Evolutionary conservation across 768 basidiomycete species (phyloP).

Genomic region (Pleurotus ostreatus): DNA sequence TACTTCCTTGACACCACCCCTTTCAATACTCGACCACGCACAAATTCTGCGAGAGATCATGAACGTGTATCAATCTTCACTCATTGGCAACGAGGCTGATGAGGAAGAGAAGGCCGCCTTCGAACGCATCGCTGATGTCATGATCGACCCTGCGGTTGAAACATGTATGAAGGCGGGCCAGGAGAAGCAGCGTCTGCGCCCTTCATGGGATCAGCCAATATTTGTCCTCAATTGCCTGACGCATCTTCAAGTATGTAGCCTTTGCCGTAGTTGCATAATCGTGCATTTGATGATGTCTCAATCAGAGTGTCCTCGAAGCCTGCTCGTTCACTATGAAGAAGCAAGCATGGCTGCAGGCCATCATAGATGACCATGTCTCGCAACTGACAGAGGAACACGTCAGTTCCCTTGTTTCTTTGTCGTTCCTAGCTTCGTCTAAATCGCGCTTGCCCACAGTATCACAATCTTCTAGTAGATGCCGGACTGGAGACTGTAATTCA

Average conservation of each 20-base stretch:
- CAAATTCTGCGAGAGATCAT: slow-evolving; percentile 87
- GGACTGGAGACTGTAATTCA: slow-evolving; percentile 44
- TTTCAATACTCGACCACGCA: slow-evolving; percentile 74
- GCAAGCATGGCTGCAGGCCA: slow-evolving; percentile 47
- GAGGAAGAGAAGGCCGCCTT: slow-evolving; percentile 43
- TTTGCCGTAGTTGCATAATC: not conserved
- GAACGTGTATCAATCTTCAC: slow-evolving; percentile 82
- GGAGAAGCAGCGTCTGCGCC: slow-evolving; percentile 50
- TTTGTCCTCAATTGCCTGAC: slow-evolving; percentile 85
- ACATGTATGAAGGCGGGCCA: slow-evolving; percentile 69
- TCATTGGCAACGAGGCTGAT: slow-evolving; percentile 59
- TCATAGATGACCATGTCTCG: slow-evolving; percentile 60
- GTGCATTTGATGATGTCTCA: slow-evolving; percentile 1
- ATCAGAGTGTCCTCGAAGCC: slow-evolving; percentile 59
- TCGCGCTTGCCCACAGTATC: slow-evolving; percentile 29
- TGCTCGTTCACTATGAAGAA: slow-evolving; percentile 68
- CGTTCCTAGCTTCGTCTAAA: slow-evolving; percentile 4
- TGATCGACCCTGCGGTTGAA: slow-evolving; percentile 79
- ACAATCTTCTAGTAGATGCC: slow-evolving; percentile 49
- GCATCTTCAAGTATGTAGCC: slow-evolving; percentile 65
- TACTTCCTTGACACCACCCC: slow-evolving; percentile 66
- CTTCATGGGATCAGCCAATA: slow-evolving; percentile 76
- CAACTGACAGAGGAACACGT: slow-evolving; percentile 83
- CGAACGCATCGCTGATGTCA: slow-evolving; percentile 72
- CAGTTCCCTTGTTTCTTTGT: slow-evolving; percentile 23